Conservation (phyloP, 1,284 basidiomycete species). For the Abortiporus biennis region DNA sequence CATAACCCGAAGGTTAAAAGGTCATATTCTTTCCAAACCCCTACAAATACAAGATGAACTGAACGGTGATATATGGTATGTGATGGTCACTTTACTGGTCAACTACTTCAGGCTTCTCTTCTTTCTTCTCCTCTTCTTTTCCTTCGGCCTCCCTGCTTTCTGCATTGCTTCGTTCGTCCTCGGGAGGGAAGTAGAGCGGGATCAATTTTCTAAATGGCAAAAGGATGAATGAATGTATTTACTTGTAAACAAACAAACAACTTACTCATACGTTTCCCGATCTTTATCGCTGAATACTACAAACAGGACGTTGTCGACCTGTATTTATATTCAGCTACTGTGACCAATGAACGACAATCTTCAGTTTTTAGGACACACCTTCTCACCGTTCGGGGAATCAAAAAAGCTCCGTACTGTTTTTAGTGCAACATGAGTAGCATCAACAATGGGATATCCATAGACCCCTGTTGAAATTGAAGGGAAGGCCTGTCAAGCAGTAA, state of each 20-base stretch:
- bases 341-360: not conserved
- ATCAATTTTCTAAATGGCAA: slow-evolving; percentile 41
- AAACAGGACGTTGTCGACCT: slow-evolving; percentile 73
- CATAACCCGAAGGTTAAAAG: too few relatives aligned
- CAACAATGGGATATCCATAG: slow-evolving; percentile 71
- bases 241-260: slow-evolving; percentile 11
- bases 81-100: too few relatives aligned
- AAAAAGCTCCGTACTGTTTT: slow-evolving; percentile 51
- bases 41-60: too few relatives aligned
- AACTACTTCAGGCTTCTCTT: not conserved
- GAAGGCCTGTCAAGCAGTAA: slow-evolving; percentile 50
- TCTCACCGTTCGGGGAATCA: slow-evolving; percentile 43
- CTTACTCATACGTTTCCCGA: slow-evolving; percentile 58
- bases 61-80: too few relatives aligned
- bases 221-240: not conserved
- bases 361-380: slow-evolving; percentile 30
- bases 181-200: slow-evolving; percentile 56
- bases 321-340: too few relatives aligned
- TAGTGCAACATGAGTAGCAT: slow-evolving; percentile 69
- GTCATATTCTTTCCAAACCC: too few relatives aligned
- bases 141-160: not conserved
- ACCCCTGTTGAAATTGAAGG: slow-evolving; percentile 78
- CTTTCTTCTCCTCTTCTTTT: not conserved
- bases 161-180: slow-evolving; percentile 5
- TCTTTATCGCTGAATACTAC: slow-evolving; percentile 68